Conservation (phyloP, 129 eudicot species). For the Heracleum sosnowskyi region DNA sequence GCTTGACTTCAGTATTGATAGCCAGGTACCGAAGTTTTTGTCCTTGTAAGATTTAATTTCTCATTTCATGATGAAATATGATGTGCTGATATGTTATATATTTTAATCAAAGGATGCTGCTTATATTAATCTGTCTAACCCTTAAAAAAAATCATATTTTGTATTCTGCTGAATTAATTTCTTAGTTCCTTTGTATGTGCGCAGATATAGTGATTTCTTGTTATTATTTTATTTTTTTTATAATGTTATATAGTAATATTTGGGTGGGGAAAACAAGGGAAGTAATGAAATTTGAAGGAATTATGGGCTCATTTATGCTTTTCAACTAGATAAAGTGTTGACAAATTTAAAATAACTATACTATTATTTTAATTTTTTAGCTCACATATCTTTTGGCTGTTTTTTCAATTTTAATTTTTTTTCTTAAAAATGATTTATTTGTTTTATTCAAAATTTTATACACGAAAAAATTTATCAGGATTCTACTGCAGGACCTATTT, state of each 20-base stretch:
- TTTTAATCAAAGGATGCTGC: neutral
- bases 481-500: too few relatives aligned
- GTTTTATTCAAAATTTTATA: too few relatives aligned
- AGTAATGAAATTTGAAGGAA: neutral
- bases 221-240: neutral
- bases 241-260: neutral
- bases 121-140: neutral
- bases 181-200: neutral
- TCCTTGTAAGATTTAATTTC: neutral
- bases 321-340: neutral
- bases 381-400: too few relatives aligned
- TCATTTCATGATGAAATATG: neutral
- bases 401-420: too few relatives aligned
- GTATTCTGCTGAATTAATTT: neutral
- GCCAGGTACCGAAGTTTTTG: neutral
- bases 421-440: too few relatives aligned
- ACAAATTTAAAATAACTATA: too few relatives aligned
- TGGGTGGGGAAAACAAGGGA: neutral
- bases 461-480: too few relatives aligned
- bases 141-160: neutral
- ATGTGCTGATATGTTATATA: neutral
- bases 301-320: neutral
- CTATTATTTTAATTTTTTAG: too few relatives aligned
- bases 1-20: conserved; percentile 2
- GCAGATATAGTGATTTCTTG: neutral